Evolutionary conservation across 176 grass and related monocot species (phyloP).

Genomic region (Aegilops umbellulata): DNA sequence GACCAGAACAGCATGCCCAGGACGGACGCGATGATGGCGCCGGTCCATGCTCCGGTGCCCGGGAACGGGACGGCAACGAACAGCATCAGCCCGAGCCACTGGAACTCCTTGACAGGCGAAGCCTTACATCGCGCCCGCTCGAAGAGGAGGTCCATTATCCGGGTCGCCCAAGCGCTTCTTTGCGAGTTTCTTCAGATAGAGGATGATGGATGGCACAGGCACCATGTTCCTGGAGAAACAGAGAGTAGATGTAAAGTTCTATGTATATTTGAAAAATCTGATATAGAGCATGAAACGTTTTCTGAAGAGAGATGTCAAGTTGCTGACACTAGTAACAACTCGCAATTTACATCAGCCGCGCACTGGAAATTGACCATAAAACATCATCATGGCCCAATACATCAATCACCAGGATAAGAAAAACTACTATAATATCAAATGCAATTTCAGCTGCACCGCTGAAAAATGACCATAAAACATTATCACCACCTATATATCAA

Average conservation of each 20-base stretch:
- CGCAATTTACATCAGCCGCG: background rate
- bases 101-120: slow-evolving; percentile 80
- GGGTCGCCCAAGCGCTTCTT: slow-evolving; percentile 51
- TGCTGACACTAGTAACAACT: background rate
- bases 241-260: background rate
- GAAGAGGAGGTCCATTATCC: slow-evolving; percentile 69
- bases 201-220: slow-evolving; percentile 77
- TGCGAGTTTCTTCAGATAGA: slow-evolving; percentile 77
- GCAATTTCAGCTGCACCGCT: background rate
- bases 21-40: slow-evolving; percentile 77
- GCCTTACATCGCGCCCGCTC: slow-evolving; percentile 77
- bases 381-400: no score
- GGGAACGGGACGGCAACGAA: slow-evolving; percentile 93
- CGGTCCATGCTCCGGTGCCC: slow-evolving; percentile 86
- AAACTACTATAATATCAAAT: background rate
- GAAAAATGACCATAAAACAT: background rate
- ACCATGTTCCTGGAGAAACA: slow-evolving; percentile 82
- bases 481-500: no score
- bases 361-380: background rate
- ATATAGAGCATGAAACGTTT: background rate
- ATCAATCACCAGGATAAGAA: slow-evolving; percentile 3
- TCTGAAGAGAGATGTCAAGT: background rate
- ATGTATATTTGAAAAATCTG: background rate
- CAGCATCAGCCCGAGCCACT: slow-evolving; percentile 88
- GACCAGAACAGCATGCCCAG: slow-evolving; percentile 82